Evolutionary conservation across 176 grass and related monocot species (phyloP).

Genomic region (Triticum dicoccoides): DNA sequence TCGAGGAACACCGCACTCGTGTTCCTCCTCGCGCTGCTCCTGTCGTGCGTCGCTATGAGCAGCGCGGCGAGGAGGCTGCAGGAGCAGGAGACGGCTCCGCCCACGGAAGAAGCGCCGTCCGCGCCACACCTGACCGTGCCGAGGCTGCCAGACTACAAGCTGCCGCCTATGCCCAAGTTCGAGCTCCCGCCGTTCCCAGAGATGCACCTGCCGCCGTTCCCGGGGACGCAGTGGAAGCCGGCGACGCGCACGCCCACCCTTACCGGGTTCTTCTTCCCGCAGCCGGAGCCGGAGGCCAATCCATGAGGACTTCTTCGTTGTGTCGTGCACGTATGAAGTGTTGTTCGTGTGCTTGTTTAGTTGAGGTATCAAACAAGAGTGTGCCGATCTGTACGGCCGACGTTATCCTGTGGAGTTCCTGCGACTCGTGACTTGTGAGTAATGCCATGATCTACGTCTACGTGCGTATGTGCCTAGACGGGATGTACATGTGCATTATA

Average conservation of each 20-base stretch:
- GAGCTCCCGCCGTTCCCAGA: background rate
- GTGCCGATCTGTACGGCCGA: no score
- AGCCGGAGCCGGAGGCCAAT: constrained; percentile 25
- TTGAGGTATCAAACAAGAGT: no score
- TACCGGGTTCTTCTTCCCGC: constrained; percentile 19
- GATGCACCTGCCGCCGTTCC: constrained; percentile 19
- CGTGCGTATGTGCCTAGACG: background rate
- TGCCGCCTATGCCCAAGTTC: constrained; percentile 3
- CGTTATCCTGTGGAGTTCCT: no score
- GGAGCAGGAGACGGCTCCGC: background rate
- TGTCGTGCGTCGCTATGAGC: background rate
- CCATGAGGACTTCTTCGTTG: background rate
- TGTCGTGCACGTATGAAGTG: background rate
- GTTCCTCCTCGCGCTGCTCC: background rate
- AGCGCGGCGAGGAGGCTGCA: background rate
- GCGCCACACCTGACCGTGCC: constrained; percentile 1
- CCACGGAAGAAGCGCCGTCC: background rate
- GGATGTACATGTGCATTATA: background rate
- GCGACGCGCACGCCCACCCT: background rate
- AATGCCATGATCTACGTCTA: no score
- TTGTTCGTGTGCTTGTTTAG: background rate
- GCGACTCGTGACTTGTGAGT: no score
- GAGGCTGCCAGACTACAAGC: background rate
- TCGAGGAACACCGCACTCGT: background rate
- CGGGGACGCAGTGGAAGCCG: constrained; percentile 14